Conservation (phyloP, 306 rosid genomes). For the Biancaea sappan region DNA sequence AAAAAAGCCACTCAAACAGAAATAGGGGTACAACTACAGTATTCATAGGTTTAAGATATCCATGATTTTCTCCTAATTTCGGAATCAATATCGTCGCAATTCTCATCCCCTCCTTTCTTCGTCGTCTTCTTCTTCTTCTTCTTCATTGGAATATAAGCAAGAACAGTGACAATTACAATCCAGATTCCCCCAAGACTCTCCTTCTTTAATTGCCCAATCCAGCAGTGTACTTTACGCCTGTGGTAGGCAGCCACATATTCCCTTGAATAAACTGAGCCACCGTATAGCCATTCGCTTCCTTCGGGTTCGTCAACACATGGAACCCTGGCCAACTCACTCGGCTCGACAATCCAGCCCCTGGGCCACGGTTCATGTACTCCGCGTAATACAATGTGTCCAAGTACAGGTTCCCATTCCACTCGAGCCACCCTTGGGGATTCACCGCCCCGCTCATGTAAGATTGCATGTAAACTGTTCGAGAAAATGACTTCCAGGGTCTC, state of each 20-base stretch:
- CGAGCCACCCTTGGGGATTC: slow-evolving; percentile 83
- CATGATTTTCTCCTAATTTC: too few species aligned
- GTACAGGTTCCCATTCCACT: slow-evolving; percentile 60
- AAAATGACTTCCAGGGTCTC: slow-evolving; percentile 81
- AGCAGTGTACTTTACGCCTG: slow-evolving; percentile 66
- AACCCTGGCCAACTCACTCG: slow-evolving; percentile 82
- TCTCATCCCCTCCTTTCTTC: not conserved
- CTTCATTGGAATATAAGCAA: not conserved
- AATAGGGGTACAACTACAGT: too few species aligned
- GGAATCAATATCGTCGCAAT: not conserved
- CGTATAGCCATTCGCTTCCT: slow-evolving; percentile 47
- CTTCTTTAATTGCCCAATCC: slow-evolving; percentile 43
- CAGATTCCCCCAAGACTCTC: not conserved
- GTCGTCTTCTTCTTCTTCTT: not conserved
- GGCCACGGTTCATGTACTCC: slow-evolving; percentile 72
- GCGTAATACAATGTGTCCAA: slow-evolving; percentile 67
- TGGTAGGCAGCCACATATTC: slow-evolving; percentile 74
- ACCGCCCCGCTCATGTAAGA: slow-evolving; percentile 48
- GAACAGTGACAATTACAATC: not conserved
- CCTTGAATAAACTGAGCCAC: slow-evolving; percentile 78
- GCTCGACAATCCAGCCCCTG: slow-evolving; percentile 46
- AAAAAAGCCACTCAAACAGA: too few species aligned
- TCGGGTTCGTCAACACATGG: slow-evolving; percentile 48
- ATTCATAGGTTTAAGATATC: too few species aligned
- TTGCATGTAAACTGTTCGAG: slow-evolving; percentile 73